Evolutionary conservation across 176 grass and related monocot genomes (phyloP).

Genomic region (Musa itinerans): DNA sequence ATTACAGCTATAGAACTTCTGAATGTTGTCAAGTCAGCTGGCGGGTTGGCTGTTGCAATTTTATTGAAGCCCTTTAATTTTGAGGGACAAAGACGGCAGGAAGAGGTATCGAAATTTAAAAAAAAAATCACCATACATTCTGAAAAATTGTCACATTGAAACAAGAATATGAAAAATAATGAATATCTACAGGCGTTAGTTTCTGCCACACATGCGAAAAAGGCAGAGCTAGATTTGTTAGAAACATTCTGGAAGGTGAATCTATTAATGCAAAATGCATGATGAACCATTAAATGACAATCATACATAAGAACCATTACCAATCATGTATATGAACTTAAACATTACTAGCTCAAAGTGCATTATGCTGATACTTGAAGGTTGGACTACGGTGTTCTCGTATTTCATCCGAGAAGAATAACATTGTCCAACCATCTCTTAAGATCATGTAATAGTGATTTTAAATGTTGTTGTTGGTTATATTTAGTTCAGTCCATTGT

Average conservation of each 20-base stretch:
- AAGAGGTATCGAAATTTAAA: constrained; percentile 39
- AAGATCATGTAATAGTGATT: neutral
- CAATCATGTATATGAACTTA: neutral
- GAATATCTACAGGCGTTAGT: too few species aligned
- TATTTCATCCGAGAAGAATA: neutral
- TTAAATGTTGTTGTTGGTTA: neutral
- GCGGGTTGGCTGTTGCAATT: constrained; percentile 68
- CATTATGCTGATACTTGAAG: neutral
- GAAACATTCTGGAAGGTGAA: constrained; percentile 1
- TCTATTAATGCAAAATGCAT: neutral
- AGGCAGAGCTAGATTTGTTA: neutral
- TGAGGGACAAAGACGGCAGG: constrained; percentile 75
- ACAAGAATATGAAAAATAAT: neutral
- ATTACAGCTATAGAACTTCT: constrained; percentile 71
- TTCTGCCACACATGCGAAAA: too few species aligned
- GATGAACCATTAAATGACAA: neutral
- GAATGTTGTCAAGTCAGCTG: constrained; percentile 50
- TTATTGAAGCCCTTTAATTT: constrained; percentile 89
- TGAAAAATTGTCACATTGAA: constrained; percentile 4
- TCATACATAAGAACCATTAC: neutral
- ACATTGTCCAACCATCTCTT: neutral
- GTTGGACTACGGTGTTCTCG: neutral
- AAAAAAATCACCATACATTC: neutral
- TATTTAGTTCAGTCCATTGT: neutral
- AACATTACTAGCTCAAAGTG: neutral